phyloP scores from a whole-genome alignment of 129 eudicot species.

The Tagetes patula region DNA sequence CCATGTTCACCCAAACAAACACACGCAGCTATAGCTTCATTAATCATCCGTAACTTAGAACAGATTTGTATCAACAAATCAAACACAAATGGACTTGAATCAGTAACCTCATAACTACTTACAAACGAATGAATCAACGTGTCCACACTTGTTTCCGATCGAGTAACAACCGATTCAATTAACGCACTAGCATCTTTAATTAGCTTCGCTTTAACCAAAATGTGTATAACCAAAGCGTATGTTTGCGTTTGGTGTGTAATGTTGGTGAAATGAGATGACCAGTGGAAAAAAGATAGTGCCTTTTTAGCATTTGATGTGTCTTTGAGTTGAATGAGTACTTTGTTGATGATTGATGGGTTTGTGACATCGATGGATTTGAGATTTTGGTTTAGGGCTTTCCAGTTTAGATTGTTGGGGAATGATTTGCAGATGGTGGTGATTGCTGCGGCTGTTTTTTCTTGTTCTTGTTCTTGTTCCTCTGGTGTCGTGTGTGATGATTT shows the following conservation, averaged over 20 bases:
- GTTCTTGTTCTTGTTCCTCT: slow-evolving; percentile 2
- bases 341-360: slow-evolving; percentile 37
- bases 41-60: slow-evolving; percentile 64
- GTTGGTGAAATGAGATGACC: slow-evolving; percentile 59
- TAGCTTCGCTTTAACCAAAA: slow-evolving; percentile 54
- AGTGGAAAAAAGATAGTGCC: slow-evolving; percentile 76
- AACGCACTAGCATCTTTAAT: slow-evolving; percentile 68
- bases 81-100: slow-evolving; percentile 67
- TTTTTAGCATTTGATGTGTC: slow-evolving; percentile 57
- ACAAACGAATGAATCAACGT: slow-evolving; percentile 44
- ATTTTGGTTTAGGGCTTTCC: slow-evolving; percentile 48
- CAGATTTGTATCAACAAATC: slow-evolving; percentile 72
- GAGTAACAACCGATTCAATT: slow-evolving; percentile 53
- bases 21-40: slow-evolving; percentile 49
- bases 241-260: slow-evolving; percentile 43
- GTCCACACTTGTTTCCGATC: slow-evolving; percentile 11
- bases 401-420: slow-evolving; percentile 49
- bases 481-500: slow-evolving; percentile 19
- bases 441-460: slow-evolving; percentile 20
- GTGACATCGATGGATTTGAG: slow-evolving; percentile 33
- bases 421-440: slow-evolving; percentile 51
- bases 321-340: slow-evolving; percentile 60
- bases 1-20: slow-evolving; percentile 55
- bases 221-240: slow-evolving; percentile 68
- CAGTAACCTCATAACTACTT: slow-evolving; percentile 38